These are phyloP conservation scores for Fraxinus latifolia DNA, from an alignment of 305 asterid genomes.

Conservation along the genomic window DNA sequence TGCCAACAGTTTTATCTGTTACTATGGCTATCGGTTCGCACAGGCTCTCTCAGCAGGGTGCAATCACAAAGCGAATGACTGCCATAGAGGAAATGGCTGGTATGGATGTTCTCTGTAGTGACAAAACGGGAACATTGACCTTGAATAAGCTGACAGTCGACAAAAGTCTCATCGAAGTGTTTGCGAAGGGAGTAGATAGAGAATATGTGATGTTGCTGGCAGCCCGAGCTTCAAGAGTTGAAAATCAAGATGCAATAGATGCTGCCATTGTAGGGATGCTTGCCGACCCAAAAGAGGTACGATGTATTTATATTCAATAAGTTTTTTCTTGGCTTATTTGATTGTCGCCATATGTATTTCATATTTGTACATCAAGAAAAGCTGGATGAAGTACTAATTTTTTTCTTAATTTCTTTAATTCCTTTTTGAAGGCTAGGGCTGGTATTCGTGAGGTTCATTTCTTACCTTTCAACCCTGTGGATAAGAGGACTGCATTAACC, in stretches of 20 bases:
- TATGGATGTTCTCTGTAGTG: conserved; percentile 59
- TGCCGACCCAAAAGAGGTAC: conserved; percentile 79
- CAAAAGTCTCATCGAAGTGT: conserved; percentile 49
- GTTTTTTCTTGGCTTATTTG: background rate
- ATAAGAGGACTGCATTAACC: conserved; percentile 80
- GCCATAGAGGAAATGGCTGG: conserved; percentile 63
- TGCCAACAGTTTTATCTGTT: conserved; percentile 53
- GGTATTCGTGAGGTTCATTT: conserved; percentile 78
- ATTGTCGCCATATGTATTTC: background rate
- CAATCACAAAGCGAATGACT: conserved; percentile 53
- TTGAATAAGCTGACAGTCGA: conserved; percentile 54
- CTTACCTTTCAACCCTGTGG: conserved; percentile 84
- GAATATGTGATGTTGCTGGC: conserved; percentile 65
- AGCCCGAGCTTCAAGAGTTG: conserved; percentile 75
- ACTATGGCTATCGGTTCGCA: conserved; percentile 64
- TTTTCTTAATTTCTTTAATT: background rate
- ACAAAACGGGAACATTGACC: conserved; percentile 50
- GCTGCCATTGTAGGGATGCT: conserved; percentile 88
- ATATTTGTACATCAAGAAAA: background rate
- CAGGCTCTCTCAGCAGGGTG: conserved; percentile 53
- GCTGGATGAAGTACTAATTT: background rate
- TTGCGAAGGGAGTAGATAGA: conserved; percentile 53
- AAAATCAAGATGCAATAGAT: conserved; percentile 84
- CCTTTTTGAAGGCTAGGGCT: conserved; percentile 58
- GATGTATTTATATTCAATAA: background rate